Evolutionary conservation across 2,329 filamentous ascomycete species (phyloP).

Genomic region (Fusarium tupiense): DNA sequence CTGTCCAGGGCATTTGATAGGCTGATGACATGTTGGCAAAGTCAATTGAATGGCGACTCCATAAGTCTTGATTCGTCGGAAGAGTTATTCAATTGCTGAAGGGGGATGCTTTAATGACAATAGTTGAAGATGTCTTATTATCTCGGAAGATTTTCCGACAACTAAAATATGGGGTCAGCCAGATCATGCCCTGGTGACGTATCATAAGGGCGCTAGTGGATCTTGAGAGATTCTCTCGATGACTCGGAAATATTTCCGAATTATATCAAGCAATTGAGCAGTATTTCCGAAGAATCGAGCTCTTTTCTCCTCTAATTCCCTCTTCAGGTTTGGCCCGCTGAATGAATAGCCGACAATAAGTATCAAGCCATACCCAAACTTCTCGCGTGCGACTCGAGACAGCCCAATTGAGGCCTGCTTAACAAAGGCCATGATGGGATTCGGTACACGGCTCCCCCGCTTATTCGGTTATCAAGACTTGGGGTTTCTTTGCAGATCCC

Average conservation of each 20-base stretch:
- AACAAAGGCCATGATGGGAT: constrained; percentile 3
- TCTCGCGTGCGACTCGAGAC: neutral
- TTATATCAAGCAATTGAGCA: neutral
- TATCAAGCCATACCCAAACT: neutral
- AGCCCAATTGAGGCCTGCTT: constrained; percentile 1
- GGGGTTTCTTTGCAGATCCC: constrained; percentile 4
- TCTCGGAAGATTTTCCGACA: neutral
- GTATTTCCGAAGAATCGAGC: neutral
- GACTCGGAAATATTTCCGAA: neutral
- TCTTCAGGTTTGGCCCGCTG: neutral
- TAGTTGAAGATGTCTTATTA: neutral
- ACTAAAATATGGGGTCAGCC: neutral
- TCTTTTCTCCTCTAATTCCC: neutral
- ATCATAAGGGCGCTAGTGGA: neutral
- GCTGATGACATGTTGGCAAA: neutral
- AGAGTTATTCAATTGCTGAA: neutral
- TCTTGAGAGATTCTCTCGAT: neutral
- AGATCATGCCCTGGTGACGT: neutral
- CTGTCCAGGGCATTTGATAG: neutral
- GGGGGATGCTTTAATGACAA: neutral
- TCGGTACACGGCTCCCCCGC: constrained; percentile 18
- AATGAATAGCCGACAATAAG: neutral
- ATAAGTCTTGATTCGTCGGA: neutral
- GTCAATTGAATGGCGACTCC: neutral
- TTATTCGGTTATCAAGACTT: constrained; percentile 10